phyloP scores from a whole-genome alignment of 1,139 yeast genomes.

The Scheffersomyces cryptocercus region DNA sequence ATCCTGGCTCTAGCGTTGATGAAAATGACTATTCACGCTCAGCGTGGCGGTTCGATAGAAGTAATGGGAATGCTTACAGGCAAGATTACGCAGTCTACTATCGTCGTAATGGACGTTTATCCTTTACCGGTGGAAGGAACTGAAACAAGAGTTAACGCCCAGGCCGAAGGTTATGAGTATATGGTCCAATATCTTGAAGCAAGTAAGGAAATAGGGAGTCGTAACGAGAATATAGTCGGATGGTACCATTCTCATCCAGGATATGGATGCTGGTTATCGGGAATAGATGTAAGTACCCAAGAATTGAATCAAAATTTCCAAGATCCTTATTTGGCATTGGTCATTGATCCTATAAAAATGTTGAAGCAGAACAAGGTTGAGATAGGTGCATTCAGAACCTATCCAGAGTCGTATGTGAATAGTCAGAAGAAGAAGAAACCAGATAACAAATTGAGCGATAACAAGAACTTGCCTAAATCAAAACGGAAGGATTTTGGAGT shows the following conservation, averaged over 20 bases:
- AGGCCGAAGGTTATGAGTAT: conserved; percentile 89
- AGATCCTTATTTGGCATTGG: conserved; percentile 89
- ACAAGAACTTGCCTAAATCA: conserved; percentile 39
- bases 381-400: conserved; percentile 90
- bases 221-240: conserved; percentile 72
- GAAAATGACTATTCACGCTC: conserved; percentile 83
- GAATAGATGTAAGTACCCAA: conserved; percentile 89
- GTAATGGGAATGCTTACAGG: conserved; percentile 96
- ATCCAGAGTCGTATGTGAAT: conserved; percentile 43
- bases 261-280: conserved; percentile 92
- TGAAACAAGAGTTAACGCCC: conserved; percentile 93
- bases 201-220: conserved; percentile 49
- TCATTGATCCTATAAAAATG: conserved; percentile 80
- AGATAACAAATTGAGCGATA: neutral
- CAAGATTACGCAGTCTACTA: conserved; percentile 54
- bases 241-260: conserved; percentile 99
- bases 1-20: conserved; percentile 75
- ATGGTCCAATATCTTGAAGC: conserved; percentile 82
- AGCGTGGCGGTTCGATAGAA: conserved; percentile 86
- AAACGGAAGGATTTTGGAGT: conserved; percentile 67
- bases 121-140: conserved; percentile 94
- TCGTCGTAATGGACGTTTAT: conserved; percentile 80
- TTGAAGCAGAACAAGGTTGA: conserved; percentile 67
- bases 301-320: conserved; percentile 81
- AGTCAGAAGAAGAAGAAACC: conserved; percentile 1